Conservation (phyloP, 2,329 filamentous ascomycete species). For the Paraphaeosphaeria sporulosa region DNA sequence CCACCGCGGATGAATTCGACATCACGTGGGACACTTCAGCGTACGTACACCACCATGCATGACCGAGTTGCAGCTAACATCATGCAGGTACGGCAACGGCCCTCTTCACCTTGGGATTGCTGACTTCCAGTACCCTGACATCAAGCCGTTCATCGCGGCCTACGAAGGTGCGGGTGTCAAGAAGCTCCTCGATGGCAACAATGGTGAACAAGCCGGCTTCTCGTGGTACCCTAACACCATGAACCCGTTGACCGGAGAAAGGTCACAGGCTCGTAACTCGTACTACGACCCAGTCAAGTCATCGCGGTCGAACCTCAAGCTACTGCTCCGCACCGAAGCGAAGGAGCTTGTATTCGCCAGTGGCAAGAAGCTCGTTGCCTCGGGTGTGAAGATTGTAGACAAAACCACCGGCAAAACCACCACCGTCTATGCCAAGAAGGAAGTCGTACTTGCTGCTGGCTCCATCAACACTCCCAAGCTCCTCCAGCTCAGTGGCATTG, state of each 20-base stretch:
- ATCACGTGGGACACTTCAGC: conserved; percentile 35
- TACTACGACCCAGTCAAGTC: conserved; percentile 38
- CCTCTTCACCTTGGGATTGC: conserved; percentile 38
- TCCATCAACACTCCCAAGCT: conserved; percentile 64
- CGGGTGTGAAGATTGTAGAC: conserved; percentile 35
- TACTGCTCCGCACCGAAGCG: conserved; percentile 29
- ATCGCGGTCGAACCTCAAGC: conserved; percentile 39
- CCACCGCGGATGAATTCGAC: conserved; percentile 20
- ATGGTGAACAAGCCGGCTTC: conserved; percentile 38
- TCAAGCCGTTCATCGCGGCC: conserved; percentile 32
- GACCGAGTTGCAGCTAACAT: neutral
- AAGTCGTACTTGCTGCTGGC: conserved; percentile 68
- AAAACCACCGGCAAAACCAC: conserved; percentile 24
- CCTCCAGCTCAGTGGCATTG: conserved; percentile 48
- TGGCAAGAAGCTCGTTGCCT: conserved; percentile 28
- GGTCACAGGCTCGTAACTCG: conserved; percentile 41
- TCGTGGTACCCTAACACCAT: conserved; percentile 49
- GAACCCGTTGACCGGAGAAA: conserved; percentile 39
- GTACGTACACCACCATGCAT: conserved; percentile 18
- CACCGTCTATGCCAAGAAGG: conserved; percentile 45
- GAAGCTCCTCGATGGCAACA: conserved; percentile 31
- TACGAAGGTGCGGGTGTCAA: conserved; percentile 33
- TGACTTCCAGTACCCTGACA: conserved; percentile 38
- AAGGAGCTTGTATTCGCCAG: conserved; percentile 33
- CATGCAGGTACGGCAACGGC: conserved; percentile 33